phyloP scores from a whole-genome alignment of 768 basidiomycete species.

The Phylloporus sp. region DNA sequence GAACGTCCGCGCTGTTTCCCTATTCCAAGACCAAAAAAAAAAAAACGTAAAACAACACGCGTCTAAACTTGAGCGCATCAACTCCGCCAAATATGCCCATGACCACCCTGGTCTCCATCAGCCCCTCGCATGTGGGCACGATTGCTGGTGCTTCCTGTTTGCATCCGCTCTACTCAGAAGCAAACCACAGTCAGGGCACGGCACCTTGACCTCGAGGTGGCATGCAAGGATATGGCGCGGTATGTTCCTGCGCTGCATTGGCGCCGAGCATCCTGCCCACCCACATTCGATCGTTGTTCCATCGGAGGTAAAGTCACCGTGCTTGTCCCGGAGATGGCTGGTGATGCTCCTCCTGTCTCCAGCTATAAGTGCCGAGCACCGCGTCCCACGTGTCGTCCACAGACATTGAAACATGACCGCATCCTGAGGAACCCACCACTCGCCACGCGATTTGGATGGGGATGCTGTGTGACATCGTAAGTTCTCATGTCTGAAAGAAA shows the following conservation, averaged over 20 bases:
- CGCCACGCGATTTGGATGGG: slow-evolving; percentile 4
- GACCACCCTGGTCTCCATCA: slow-evolving; percentile 3
- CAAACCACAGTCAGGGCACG: slow-evolving; percentile 14
- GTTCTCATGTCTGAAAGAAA: neutral
- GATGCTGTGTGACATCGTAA: slow-evolving; percentile 12
- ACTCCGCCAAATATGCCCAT: slow-evolving; percentile 7
- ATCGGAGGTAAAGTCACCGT: slow-evolving; percentile 18
- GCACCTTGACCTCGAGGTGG: slow-evolving; percentile 23
- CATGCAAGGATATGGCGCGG: slow-evolving; percentile 23
- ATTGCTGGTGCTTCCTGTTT: slow-evolving; percentile 17
- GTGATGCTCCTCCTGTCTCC: slow-evolving; percentile 19
- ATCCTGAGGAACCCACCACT: slow-evolving; percentile 4
- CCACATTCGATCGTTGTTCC: slow-evolving; percentile 8
- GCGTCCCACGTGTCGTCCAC: slow-evolving; percentile 13
- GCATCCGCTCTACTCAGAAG: slow-evolving; percentile 23
- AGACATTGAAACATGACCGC: slow-evolving; percentile 15
- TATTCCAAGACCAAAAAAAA: neutral
- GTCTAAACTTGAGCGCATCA: slow-evolving; percentile 7
- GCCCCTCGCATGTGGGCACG: slow-evolving; percentile 4
- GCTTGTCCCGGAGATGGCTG: slow-evolving; percentile 18
- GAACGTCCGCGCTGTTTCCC: too few species aligned
- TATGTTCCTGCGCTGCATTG: slow-evolving; percentile 25
- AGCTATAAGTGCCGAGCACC: slow-evolving; percentile 12
- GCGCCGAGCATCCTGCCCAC: slow-evolving; percentile 13
- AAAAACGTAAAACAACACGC: neutral